A percentile compares a stretch with the other conserved stretches of the same genome.
Evolutionary conservation across 164 flowering plant species (phyloP).

Genomic region (Taxillus chinensis): DNA sequence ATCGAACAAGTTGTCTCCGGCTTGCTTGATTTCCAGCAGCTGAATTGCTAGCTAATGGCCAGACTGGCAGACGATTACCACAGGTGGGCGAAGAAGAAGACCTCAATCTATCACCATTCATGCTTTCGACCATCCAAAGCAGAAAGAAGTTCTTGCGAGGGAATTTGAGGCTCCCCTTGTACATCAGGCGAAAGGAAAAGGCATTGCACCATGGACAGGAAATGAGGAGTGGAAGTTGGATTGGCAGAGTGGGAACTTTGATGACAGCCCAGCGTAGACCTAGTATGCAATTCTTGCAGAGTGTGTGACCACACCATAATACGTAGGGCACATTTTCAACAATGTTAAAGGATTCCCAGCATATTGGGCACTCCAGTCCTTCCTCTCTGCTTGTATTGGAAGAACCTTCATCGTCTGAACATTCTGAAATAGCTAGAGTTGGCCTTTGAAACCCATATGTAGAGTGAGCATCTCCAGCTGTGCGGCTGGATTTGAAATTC

Average conservation of each 20-base stretch:
- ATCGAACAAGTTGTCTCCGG: slow-evolving; percentile 14
- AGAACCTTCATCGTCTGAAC: slow-evolving; percentile 76
- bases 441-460: slow-evolving; percentile 23
- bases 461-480: slow-evolving; percentile 39
- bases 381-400: slow-evolving; percentile 51
- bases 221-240: slow-evolving; percentile 84
- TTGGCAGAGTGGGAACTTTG: slow-evolving; percentile 63
- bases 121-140: slow-evolving; percentile 93
- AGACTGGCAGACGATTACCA: slow-evolving; percentile 34
- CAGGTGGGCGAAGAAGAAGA: slow-evolving; percentile 22
- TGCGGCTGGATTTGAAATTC: slow-evolving; percentile 61
- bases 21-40: slow-evolving; percentile 19
- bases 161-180: slow-evolving; percentile 62
- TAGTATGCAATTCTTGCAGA: slow-evolving; percentile 80
- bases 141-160: slow-evolving; percentile 90
- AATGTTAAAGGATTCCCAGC: slow-evolving; percentile 93
- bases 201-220: slow-evolving; percentile 95
- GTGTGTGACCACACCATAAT: slow-evolving; percentile 95
- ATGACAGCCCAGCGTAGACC: slow-evolving; percentile 83
- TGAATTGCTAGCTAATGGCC: slow-evolving; percentile 25
- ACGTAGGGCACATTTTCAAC: slow-evolving; percentile 98
- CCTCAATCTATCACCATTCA: slow-evolving; percentile 69
- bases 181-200: slow-evolving; percentile 64
- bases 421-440: slow-evolving; percentile 28
- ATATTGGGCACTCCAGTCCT: slow-evolving; percentile 88